Evolutionary conservation across 148 eudicot species (phyloP), one percentile per base, ranked within the genome.

Genomic region (Camellia granthamiana): DNA sequence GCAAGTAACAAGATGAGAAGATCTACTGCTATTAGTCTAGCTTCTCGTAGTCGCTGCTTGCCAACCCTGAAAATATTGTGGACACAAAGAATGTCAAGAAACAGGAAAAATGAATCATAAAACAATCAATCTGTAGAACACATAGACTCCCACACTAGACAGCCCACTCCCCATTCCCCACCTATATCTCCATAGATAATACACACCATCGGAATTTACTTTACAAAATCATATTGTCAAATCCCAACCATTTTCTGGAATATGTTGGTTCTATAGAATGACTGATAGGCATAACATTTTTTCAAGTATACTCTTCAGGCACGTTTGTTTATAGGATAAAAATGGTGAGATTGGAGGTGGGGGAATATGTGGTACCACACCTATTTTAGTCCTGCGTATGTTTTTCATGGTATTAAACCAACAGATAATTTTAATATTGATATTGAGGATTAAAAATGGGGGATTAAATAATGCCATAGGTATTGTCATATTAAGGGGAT

Each of bases 1-100:
- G 92, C 94, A 77, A 91, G 84, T 74, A 91, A 84, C 66, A 91
- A 74, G 69, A 89, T 91, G 54, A 91, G 87, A 82, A 88, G 89
- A 78, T 91, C 94, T 43, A 89, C 72, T 18, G 89, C 89, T 82
- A 85, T 89, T 46, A 84, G 79, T 83, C 80, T 88, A 80, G 92
- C 92, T 82, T 91, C 94, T 62, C 92, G 81, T 63, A 91, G 51
- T 55, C 91, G 82, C 80, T 91, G 94, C 84, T 89, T 91, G 79
- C 81, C 75, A 13, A 89, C 71, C 90, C 94, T 91, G 88, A 58
- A 77, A 76, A 47, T 15, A 16, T 66, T 3, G 7, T 10, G n/a
- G 30, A 10, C 54, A 42, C 3, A 60, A 3, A 65, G 60, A 69
- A 79, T 10, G 13, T 54, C 42, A 77, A 6, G 63, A 62, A 10